A percentile compares a stretch with the other conserved stretches of the same genome.
These are phyloP conservation scores for Phyllosticta paracitricarpa DNA, from an alignment of 2,329 filamentous ascomycete species.

Conservation along the genomic window DNA sequence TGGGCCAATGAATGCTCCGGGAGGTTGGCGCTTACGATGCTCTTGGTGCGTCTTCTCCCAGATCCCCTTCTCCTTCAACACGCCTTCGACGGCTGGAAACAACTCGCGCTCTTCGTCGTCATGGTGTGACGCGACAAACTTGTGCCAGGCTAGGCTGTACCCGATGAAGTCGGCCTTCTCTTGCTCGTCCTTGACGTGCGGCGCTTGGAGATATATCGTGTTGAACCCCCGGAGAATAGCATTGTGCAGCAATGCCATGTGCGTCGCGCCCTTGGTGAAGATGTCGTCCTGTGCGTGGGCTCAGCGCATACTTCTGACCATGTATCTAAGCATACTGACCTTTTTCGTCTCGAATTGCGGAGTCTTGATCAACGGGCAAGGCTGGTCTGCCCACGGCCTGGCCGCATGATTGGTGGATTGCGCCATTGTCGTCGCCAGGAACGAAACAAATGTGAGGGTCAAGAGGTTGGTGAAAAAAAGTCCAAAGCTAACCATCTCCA, in stretches of 20 bases:
- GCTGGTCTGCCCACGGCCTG: constrained; percentile 23
- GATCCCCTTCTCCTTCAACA: constrained; percentile 19
- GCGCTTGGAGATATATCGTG: constrained; percentile 30
- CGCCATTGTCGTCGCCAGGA: constrained; percentile 4
- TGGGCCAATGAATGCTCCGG: background rate
- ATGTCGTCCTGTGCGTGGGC: constrained; percentile 18
- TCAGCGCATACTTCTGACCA: background rate
- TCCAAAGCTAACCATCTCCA: background rate
- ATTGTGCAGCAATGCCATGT: constrained; percentile 33
- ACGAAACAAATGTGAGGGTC: background rate
- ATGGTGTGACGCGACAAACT: constrained; percentile 26
- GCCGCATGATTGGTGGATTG: background rate
- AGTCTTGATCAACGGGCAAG: constrained; percentile 19
- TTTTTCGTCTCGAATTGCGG: constrained; percentile 24
- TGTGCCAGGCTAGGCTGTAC: constrained; percentile 25
- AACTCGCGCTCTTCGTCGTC: constrained; percentile 28
- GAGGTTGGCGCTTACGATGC: constrained; percentile 17
- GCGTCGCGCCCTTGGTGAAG: constrained; percentile 25
- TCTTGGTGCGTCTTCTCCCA: constrained; percentile 25
- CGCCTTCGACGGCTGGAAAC: constrained; percentile 25
- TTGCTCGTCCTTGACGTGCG: constrained; percentile 17
- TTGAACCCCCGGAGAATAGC: constrained; percentile 31
- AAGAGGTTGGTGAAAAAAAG: background rate
- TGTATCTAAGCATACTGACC: constrained; percentile 7
- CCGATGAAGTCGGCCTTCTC: constrained; percentile 28